Evolutionary conservation across 331 rosid species (phyloP), one percentile per base, ranked within the genome.

Genomic region (Stylosanthes scabra): DNA sequence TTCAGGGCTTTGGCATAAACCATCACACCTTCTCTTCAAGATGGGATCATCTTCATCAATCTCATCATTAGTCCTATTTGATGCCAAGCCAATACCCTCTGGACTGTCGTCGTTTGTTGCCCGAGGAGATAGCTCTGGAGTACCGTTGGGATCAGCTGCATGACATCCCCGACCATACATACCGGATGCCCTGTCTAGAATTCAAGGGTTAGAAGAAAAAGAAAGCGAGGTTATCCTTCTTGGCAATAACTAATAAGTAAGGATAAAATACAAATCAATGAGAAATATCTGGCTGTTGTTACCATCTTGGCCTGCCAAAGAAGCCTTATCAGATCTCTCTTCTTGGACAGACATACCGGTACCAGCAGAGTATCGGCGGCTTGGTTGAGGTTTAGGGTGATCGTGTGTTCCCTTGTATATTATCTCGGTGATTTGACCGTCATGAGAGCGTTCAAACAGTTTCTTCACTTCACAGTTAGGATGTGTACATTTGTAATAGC

Each of bases 381-480:
- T 91, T 39, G 97, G 93, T 74, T 84, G 99, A 82, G 97, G 99
- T 78, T 92, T 95, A 70, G 99, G 96, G 81, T 95, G 99, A 86
- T 92, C 97, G 79, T 95, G 99, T 57, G 87, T 84, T 63, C 99
- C 99, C 79, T 92, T 95, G 86, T 91, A 95, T 81, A 95, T 74
- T 72, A 95, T 90, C 87, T 95, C 99, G 9, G 91, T 87, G 76
- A 95, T 92, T 80, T 90, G 99, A 58, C 97, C 99, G 39, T 95
- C 97, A 74, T 88, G 88, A 74, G 96, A 86, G 60, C 97, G 92
- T 86, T 95, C 97, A 60, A 91, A 91, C 28, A 95, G 89, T 69
- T 95, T 95, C 78, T 95, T 92, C 86, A 95, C 99, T 87, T 95
- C 97, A 83, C 99, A 95, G 79, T 87, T 88, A 37, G 97, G 99